Evolutionary conservation across 345 rosid genomes (phyloP), one percentile per base, ranked within the genome.

Genomic region (Gossypium anomalum): DNA sequence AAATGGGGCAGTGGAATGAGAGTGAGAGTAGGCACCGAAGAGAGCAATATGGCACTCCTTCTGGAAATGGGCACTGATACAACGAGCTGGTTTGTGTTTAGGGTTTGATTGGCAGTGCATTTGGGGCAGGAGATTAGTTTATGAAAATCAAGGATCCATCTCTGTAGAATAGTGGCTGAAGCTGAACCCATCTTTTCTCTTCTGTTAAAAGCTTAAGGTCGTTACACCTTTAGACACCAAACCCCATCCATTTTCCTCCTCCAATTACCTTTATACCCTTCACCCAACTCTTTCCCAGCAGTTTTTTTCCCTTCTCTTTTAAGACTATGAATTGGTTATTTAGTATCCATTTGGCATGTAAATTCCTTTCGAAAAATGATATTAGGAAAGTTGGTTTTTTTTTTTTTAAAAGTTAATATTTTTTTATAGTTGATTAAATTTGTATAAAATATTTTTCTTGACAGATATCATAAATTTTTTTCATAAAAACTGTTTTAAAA

Each of bases 1-100:
- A 79, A 72, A 23, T 70, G 86, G 1, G 92, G 93, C 22, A 78
- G 78, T 25, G 87, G 60, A 77, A 83, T 49, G 76, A 86, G 74
- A 63, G 71, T 78, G 29, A 82, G 76, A 41, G 61, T 5, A 9
- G 94, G 87, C 70, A 89, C 19, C 9, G 91, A 78, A 70, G 89
- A 86, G 1, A 86, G 66, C 56, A 88, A 62, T 68, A 86, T 78
- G 7, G 82, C 86, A 22, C 82, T 76, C 81, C 98, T 86, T 86
- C 95, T 78, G 14, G 91, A 91, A 41, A 83, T 74, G 73, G 89
- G 91, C 60, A 76, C 70, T 60, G 89, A 78, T 59, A 83, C 0
- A 64, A 70, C 8, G 55, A 53, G n/a, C 53, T 83, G 82, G 51
- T 84, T 81, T 17, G 72, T 71, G 59, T 25, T 78, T 52, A 76